A percentile compares a stretch with the other conserved stretches of the same genome.
Evolutionary conservation across 2,329 filamentous ascomycete species (phyloP).

Genomic region (Trichoderma sp.): DNA sequence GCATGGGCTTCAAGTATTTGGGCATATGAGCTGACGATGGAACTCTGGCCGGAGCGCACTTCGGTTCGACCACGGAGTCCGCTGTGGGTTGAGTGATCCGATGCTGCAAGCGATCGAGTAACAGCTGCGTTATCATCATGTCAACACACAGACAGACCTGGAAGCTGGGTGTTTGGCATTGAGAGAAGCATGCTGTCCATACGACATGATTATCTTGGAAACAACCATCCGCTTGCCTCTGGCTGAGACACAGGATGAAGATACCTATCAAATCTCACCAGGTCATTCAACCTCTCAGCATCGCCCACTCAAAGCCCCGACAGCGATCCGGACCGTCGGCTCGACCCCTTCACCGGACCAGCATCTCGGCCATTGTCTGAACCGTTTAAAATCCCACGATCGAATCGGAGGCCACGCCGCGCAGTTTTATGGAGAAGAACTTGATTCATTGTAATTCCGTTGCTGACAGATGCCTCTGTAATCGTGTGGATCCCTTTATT

Average conservation of each 20-base stretch:
- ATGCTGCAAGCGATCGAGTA: background rate
- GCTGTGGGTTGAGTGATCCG: background rate
- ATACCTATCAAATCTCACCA: background rate
- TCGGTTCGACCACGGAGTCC: background rate
- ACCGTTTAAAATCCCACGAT: background rate
- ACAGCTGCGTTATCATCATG: background rate
- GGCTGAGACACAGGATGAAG: background rate
- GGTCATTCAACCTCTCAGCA: too few species aligned
- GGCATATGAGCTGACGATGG: background rate
- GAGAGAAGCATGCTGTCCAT: background rate
- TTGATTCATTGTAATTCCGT: background rate
- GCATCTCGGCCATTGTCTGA: background rate
- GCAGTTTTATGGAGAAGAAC: background rate
- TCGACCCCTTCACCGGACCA: background rate
- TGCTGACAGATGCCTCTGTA: slow-evolving; percentile 13
- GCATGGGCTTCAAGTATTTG: background rate
- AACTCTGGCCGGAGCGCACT: background rate
- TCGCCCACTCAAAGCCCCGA: background rate
- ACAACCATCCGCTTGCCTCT: background rate
- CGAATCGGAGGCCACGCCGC: background rate
- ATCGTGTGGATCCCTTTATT: background rate
- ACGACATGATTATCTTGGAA: background rate
- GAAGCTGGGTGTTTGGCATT: background rate
- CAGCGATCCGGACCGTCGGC: background rate
- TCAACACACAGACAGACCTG: background rate